Conservation (phyloP, 2,329 filamentous ascomycete species). For the Ophiostoma novo-ulmi region DNA sequence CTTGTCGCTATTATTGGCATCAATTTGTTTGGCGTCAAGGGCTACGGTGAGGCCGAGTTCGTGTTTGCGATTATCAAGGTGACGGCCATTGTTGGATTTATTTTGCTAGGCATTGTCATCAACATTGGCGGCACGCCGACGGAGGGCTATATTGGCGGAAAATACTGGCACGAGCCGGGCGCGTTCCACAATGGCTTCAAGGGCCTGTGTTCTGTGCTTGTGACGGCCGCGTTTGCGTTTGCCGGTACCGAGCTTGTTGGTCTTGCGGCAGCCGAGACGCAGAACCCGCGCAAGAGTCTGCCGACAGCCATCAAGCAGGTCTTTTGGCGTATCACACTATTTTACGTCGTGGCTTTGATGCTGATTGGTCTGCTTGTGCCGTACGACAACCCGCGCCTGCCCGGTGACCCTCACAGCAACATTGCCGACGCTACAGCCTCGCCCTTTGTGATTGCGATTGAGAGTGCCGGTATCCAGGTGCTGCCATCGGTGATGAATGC, state of each 20-base stretch:
- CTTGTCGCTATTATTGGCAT: slow-evolving; percentile 69
- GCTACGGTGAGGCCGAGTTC: slow-evolving; percentile 87
- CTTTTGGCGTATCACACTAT: slow-evolving; percentile 88
- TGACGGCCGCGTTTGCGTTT: slow-evolving; percentile 72
- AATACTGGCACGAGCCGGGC: slow-evolving; percentile 73
- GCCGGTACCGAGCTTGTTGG: slow-evolving; percentile 72
- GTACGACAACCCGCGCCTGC: slow-evolving; percentile 60
- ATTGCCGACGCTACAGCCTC: slow-evolving; percentile 68
- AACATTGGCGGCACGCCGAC: slow-evolving; percentile 73
- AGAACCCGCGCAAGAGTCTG: slow-evolving; percentile 73
- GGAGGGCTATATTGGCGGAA: slow-evolving; percentile 72
- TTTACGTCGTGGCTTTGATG: slow-evolving; percentile 79
- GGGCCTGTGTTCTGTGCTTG: slow-evolving; percentile 72
- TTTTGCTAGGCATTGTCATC: slow-evolving; percentile 79
- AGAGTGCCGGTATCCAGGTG: slow-evolving; percentile 72
- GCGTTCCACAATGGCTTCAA: slow-evolving; percentile 81
- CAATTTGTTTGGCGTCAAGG: slow-evolving; percentile 83
- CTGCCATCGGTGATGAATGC: slow-evolving; percentile 88
- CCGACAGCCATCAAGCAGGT: slow-evolving; percentile 88
- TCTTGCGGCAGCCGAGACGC: slow-evolving; percentile 70
- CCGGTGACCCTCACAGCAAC: slow-evolving; percentile 44
- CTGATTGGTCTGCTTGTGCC: slow-evolving; percentile 79
- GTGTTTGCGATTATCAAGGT: slow-evolving; percentile 83
- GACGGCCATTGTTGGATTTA: slow-evolving; percentile 78
- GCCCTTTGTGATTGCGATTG: slow-evolving; percentile 89